phyloP scores from a whole-genome alignment of 306 rosid species.

The Cyamopsis tetragonoloba region DNA sequence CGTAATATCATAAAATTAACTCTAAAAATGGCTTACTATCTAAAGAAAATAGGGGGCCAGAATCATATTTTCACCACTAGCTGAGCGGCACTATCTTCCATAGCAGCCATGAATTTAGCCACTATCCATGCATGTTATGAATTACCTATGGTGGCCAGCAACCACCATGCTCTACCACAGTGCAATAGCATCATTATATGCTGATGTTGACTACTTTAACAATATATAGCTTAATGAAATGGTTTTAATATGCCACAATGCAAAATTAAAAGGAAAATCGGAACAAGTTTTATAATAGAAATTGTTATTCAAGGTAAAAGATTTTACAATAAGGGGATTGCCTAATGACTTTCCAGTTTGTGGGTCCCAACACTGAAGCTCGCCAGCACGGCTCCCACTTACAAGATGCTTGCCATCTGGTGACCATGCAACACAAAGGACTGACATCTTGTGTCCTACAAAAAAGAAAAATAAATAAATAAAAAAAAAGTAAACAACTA shows the following conservation, averaged over 20 bases:
- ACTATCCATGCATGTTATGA: too few relatives aligned
- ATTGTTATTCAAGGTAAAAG: conserved; percentile 13
- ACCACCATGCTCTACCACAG: too few relatives aligned
- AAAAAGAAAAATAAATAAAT: too few relatives aligned
- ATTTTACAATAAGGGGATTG: conserved; percentile 57
- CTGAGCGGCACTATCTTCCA: too few relatives aligned
- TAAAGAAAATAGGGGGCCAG: too few relatives aligned
- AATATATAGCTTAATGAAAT: not conserved
- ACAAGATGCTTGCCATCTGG: conserved; percentile 90
- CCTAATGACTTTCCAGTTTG: conserved; percentile 79
- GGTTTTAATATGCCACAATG: too few relatives aligned
- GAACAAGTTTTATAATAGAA: not conserved
- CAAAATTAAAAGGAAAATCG: not conserved
- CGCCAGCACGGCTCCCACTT: conserved; percentile 93
- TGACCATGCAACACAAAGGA: conserved; percentile 94
- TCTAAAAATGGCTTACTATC: too few relatives aligned
- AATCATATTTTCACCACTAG: too few relatives aligned
- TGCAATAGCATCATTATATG: not conserved
- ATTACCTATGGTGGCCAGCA: not conserved
- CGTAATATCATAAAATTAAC: too few relatives aligned
- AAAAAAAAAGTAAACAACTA: too few relatives aligned
- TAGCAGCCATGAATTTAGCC: too few relatives aligned
- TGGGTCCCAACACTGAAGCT: conserved; percentile 90
- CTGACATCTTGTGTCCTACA: conserved; percentile 91
- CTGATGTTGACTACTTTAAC: not conserved